These are phyloP conservation scores for Boletus pseudopeckii DNA, from an alignment of 768 basidiomycete genomes.

Conservation along the genomic window DNA sequence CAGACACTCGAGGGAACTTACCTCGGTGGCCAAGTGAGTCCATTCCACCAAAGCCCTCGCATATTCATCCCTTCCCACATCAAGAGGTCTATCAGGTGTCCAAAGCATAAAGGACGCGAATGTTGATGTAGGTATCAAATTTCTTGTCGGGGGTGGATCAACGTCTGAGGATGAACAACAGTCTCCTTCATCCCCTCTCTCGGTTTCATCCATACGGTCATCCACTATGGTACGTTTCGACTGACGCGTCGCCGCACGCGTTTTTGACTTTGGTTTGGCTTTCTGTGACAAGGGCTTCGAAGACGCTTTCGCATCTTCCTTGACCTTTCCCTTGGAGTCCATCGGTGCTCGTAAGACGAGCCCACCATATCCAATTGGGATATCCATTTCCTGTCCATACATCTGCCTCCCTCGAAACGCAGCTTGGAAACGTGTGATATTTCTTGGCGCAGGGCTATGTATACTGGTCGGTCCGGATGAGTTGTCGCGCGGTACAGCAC, in stretches of 20 bases:
- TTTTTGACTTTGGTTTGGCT: slow-evolving; percentile 12
- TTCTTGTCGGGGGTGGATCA: slow-evolving; percentile 22
- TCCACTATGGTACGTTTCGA: slow-evolving; percentile 27
- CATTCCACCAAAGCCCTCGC: slow-evolving; percentile 66
- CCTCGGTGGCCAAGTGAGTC: slow-evolving; percentile 62
- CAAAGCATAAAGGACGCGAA: slow-evolving; percentile 74
- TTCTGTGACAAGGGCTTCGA: slow-evolving; percentile 2
- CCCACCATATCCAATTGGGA: slow-evolving; percentile 69
- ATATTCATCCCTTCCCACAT: slow-evolving; percentile 72
- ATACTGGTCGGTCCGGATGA: neutral
- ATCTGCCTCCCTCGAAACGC: slow-evolving; percentile 75
- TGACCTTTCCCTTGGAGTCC: slow-evolving; percentile 16
- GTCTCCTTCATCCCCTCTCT: slow-evolving; percentile 22
- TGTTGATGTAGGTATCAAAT: slow-evolving; percentile 45
- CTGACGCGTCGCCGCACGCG: slow-evolving; percentile 9
- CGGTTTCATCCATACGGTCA: slow-evolving; percentile 27
- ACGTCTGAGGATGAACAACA: slow-evolving; percentile 4
- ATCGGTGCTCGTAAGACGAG: slow-evolving; percentile 46
- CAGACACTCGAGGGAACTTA: slow-evolving; percentile 27
- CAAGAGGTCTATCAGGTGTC: slow-evolving; percentile 69
- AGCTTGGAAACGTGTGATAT: slow-evolving; percentile 40
- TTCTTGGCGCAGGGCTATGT: neutral
- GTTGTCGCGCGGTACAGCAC: neutral
- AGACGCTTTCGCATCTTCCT: slow-evolving; percentile 1
- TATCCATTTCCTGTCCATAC: slow-evolving; percentile 56